Conservation (phyloP, 2,329 filamentous ascomycete genomes). For the Ceratocystis variospora region DNA sequence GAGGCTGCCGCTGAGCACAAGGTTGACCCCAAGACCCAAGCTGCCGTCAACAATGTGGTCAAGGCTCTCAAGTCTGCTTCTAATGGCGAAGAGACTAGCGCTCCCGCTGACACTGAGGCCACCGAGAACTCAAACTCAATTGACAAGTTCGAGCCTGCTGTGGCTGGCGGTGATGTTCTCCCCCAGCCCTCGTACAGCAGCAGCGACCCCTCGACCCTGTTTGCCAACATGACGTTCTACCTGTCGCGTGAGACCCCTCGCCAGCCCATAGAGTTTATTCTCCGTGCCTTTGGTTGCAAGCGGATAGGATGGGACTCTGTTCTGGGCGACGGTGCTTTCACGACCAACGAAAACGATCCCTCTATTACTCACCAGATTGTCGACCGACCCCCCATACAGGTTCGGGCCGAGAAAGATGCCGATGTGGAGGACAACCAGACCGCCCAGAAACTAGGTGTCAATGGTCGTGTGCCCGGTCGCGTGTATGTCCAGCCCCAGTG, state of each 20-base stretch:
- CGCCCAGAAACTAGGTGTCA: conserved; percentile 42
- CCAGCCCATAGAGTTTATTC: conserved; percentile 79
- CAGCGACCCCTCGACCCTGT: conserved; percentile 59
- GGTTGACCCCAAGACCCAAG: conserved; percentile 49
- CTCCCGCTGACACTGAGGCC: conserved; percentile 32
- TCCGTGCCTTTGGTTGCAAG: conserved; percentile 90
- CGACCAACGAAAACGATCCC: conserved; percentile 72
- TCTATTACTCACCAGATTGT: conserved; percentile 94
- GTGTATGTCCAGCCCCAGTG: conserved; percentile 94
- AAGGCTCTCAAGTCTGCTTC: conserved; percentile 49
- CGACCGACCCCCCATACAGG: conserved; percentile 67
- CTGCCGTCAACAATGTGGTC: conserved; percentile 55
- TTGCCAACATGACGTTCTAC: conserved; percentile 80
- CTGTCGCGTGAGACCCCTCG: conserved; percentile 87
- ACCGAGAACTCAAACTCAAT: conserved; percentile 46
- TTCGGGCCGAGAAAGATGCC: conserved; percentile 35
- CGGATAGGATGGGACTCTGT: conserved; percentile 88
- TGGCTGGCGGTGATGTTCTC: conserved; percentile 71
- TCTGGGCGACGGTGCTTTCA: conserved; percentile 83
- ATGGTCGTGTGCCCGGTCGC: conserved; percentile 73
- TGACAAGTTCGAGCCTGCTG: conserved; percentile 81
- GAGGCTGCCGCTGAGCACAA: conserved; percentile 35
- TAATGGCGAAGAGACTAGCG: conserved; percentile 31
- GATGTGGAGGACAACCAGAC: conserved; percentile 46
- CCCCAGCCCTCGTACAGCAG: conserved; percentile 59